Evolutionary conservation across 495 filamentous ascomycete genomes (phyloP), one percentile per base, ranked within the genome.

Genomic region (Tetracladium marchalianum): DNA sequence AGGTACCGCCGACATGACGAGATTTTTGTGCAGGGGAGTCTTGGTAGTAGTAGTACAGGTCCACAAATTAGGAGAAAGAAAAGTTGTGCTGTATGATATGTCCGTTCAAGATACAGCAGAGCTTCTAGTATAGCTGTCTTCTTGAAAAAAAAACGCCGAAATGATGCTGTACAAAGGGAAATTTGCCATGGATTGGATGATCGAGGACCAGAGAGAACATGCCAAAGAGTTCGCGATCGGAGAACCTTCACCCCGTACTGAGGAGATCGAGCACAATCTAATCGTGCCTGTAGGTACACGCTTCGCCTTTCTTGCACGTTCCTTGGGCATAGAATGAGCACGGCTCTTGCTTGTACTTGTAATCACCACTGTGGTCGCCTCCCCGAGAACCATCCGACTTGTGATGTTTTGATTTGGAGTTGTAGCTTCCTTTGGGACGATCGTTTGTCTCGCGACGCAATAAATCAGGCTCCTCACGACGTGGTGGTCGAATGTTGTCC

Each of bases 201-300:
- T 27, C 22, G 22, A 27, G 22, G 7, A 27, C 22, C 7, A 27
- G 22, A 27, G 22, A 27, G 22, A 13, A 37, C 35, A 37, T 13
- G 35, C n/a, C 35, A 5, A 37, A 3, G 7, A 27, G 22, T 27
- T 27, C 22, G 22, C 22, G 3, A 7, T 27, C 7, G 22, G 7
- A 27, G 7, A 7, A 27, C 22, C 22, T 27, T 27, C 22, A 27
- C 22, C 22, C 3, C 22, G 7, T 27, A 7, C 3, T 27, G 22
- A 7, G 22, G 22, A 7, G 22, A 7, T 27, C 22, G 7, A 27
- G 3, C 7, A 7, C 22, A 27, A 27, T 7, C 22, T 42, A 10
- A 15, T 80, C 75, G 51, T 95, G 89, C 37, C 84, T 71, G 64
- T 79, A 95, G 1, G 85, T 92, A 61, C 89, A 95, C 31, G 82